These are phyloP conservation scores for Russula compacta DNA, from an alignment of 768 basidiomycete species.

Conservation along the genomic window DNA sequence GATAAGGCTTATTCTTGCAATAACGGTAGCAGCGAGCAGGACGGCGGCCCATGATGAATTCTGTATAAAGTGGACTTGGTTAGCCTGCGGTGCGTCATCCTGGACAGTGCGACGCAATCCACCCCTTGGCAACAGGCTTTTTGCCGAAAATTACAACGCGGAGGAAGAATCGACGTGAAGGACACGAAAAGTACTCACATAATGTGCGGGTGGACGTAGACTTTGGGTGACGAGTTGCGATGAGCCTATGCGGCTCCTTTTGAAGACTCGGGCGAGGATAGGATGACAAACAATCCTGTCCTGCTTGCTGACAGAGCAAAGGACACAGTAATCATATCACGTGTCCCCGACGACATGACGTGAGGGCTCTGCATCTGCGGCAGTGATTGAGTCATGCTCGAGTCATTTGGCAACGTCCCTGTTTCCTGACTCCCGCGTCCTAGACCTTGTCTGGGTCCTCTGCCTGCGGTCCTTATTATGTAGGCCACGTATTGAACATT, in stretches of 20 bases:
- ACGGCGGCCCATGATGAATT: slow-evolving; percentile 77
- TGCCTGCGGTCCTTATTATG: too few relatives aligned
- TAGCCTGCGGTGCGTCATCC: not conserved
- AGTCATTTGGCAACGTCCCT: too few relatives aligned
- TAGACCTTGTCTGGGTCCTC: too few relatives aligned
- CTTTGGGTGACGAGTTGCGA: not conserved
- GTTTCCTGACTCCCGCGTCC: too few relatives aligned
- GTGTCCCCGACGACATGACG: not conserved
- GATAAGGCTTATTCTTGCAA: slow-evolving; percentile 99
- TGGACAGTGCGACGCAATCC: not conserved
- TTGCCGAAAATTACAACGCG: not conserved
- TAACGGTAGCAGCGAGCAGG: slow-evolving; percentile 98
- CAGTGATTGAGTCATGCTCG: too few relatives aligned
- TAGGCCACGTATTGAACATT: too few relatives aligned
- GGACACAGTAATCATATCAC: not conserved
- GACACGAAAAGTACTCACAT: slow-evolving; percentile 3
- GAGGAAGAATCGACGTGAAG: not conserved
- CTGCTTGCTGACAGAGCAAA: slow-evolving; percentile 6
- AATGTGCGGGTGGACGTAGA: not conserved
- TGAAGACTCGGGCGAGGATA: slow-evolving; percentile 1
- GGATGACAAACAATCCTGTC: slow-evolving; percentile 6
- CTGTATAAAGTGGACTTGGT: not conserved
- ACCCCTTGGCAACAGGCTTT: not conserved
- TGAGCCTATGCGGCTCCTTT: not conserved
- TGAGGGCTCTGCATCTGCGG: too few relatives aligned